Evolutionary conservation across 306 rosid genomes (phyloP).

Genomic region (Trifolium fragiferum): DNA sequence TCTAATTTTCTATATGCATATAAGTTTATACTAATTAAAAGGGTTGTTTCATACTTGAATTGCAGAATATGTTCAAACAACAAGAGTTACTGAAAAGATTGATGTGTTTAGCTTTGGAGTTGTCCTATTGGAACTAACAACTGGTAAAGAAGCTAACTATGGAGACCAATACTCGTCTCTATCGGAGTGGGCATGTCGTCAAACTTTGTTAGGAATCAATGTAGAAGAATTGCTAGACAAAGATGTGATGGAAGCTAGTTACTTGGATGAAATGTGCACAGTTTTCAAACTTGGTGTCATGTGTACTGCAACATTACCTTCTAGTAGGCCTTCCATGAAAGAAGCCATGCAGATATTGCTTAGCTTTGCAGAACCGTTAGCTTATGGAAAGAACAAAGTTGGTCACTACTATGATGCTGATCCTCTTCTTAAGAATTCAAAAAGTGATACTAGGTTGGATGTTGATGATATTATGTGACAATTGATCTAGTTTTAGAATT

Average conservation of each 20-base stretch:
- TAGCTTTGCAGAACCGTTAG: constrained; percentile 31
- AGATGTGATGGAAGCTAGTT: constrained; percentile 39
- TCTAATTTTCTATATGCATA: background rate
- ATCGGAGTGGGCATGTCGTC: constrained; percentile 40
- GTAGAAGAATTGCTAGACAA: constrained; percentile 44
- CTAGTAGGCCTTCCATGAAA: constrained; percentile 48
- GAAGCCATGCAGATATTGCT: constrained; percentile 35
- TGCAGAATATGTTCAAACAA: constrained; percentile 48
- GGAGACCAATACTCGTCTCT: constrained; percentile 48
- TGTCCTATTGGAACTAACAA: constrained; percentile 52
- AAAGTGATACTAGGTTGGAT: constrained; percentile 31
- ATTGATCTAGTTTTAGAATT: background rate
- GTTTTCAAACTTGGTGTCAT: constrained; percentile 48
- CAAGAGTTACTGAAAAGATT: constrained; percentile 54
- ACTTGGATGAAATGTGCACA: constrained; percentile 41
- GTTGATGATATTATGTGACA: constrained; percentile 13
- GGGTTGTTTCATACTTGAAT: constrained; percentile 20
- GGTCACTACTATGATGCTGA: constrained; percentile 37
- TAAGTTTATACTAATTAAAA: background rate
- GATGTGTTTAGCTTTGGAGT: constrained; percentile 85
- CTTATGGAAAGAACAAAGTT: constrained; percentile 25
- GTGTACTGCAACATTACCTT: constrained; percentile 45
- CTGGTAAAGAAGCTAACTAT: constrained; percentile 45
- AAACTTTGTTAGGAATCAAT: constrained; percentile 32
- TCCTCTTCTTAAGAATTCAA: constrained; percentile 42